Evolutionary conservation across 139 green algal genomes (phyloP), one percentile per base, ranked within the genome.

Genomic region (Chlorella sp.): DNA sequence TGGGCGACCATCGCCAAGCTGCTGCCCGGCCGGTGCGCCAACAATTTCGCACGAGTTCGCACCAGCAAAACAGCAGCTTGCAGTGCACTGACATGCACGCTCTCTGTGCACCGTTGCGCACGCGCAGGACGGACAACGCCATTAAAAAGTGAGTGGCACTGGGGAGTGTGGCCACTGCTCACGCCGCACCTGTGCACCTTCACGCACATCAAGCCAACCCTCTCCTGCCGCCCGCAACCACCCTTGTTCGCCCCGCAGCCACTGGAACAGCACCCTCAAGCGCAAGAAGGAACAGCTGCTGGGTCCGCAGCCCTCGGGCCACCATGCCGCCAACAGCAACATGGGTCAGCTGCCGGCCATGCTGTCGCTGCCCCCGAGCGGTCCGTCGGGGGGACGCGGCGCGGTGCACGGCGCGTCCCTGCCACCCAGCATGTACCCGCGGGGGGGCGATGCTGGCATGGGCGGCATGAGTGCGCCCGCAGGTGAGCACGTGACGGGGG

Each of bases 1-100:
- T 90, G 85, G 85, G 71, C 83, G 6, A 76, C 69, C 35, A 88
- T 90, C 59, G 80, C 83, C 34, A 75, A 69, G 32, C 49, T 79
- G 31, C 77, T 90, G 31, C 76, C 76, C 5, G 85, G 85, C 27
- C 71, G 80, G 63, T 64, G 23, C 3, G 65, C 30, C 5, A 10
- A 10, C 5, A 49, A 23, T 17, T 68, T n/a, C 5, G 27, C 4
- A 5, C 23, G 4, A 3, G 4, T 68, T 26, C 3, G 30, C 31
- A 49, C 23, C 5, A 23, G 27, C 5, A 4, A 5, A 42, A 3
- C 5, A 26, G 31, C 30, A 17, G 35, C 3, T 29, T 24, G 30
- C 31, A 6, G 5, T 36, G 29, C 62, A 68, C 4, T n/a, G n/a
- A n/a, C n/a, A n/a, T n/a, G n/a, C n/a, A n/a, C n/a, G n/a, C 4